Evolutionary conservation across 805 yeast species (phyloP), one percentile per base, ranked within the genome.

Genomic region (Saccharomycodes ludwigii): DNA sequence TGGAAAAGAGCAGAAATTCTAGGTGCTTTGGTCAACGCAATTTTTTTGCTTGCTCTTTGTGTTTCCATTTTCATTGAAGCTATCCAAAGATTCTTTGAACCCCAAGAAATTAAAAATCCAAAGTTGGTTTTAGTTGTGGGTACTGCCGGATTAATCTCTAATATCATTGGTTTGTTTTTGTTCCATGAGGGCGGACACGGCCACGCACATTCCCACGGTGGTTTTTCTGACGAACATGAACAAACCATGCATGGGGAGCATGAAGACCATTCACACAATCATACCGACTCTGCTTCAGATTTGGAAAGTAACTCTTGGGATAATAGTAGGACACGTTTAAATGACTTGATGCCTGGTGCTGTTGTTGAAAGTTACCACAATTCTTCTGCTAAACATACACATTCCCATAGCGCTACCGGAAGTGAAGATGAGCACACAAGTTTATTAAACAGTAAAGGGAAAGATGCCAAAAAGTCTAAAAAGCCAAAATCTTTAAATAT

Each of bases 1-100:
- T 84, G 96, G 94, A 94, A 88, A 55, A 68, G 98, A 43, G 97
- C 97, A 4, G 98, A 88, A 56, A 86, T 88, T 32, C 65, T 88
- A 38, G 98, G 98, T 35, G 98, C 97, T 6, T 66, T 88, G 37
- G 71, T 88, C 42, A 88, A 88, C 50, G 95, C 95, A 3, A 95
- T 91, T 7, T 91, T 91, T 46, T 56, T 88, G 41, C 64, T 91
- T 41, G 97, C 97, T 1, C 66, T 88, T 40, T 88, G 98, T 52
- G 76, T 91, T 49, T 76, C 95, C 19, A 91, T 88, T 42, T 71
- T 82, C 44, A 74, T 91, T 39, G 98, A 88, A 58, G 96, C 97
- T 5, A 59, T 88, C 36, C 95, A 86, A 58, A 70, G 98, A 50
- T 72, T 88, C 40, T 63, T 88, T 31, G 71, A 73, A 42, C 94